Base-by-base conservation (phyloP, 768 basidiomycete genomes). In the Paxillus involutus region DNA sequence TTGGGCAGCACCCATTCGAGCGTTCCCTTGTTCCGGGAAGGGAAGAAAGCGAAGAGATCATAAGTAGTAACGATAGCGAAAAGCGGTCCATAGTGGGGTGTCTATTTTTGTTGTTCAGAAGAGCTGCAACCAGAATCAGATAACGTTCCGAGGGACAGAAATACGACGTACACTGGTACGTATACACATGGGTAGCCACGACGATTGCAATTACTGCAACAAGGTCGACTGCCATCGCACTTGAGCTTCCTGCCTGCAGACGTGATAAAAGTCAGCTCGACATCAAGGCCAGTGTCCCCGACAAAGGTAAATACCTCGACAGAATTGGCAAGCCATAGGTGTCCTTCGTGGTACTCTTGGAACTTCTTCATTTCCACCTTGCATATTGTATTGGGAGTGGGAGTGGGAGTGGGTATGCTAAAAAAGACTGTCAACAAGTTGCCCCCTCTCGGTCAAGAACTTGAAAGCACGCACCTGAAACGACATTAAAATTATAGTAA, bases 261-360 rank as follows among this genome's bases (percentile, higher is more conserved):
- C 32, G 26, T 26, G 45, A 35, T 3, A 49, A 47, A 12, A 29
- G n/a, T 40, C 21, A 52, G 46, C 19, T 44, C 16, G 21, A 35
- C 44, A 44, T n/a, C 1, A 21, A 43, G 47, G 51, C 19, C 17
- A 43, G 19, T n/a, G 33, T 48, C 14, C 24, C 40, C 36, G 45
- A 41, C 10, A 33, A 19, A 21, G 57, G 9, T 43, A 44, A n/a
- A 53, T 52, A 84, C 87, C 83, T 68, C 88, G 75, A 66, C 88
- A 89, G 63, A 89, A 89, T 51, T 80, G 78, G 63, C 88, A 89
- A 7, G 88, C 88, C 84, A 89, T 87, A 0, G 83, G 79, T 0
- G 81, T 85, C 50, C 86, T 60, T 55, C 76, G 71, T 6, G 77
- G 75, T 11, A 66, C 62, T 58, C 69, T 57, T 30, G 58, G 69